Evolutionary conservation across 1,139 yeast species (phyloP), one percentile per base, ranked within the genome.

Genomic region (Magnusiomyces suaveolens): DNA sequence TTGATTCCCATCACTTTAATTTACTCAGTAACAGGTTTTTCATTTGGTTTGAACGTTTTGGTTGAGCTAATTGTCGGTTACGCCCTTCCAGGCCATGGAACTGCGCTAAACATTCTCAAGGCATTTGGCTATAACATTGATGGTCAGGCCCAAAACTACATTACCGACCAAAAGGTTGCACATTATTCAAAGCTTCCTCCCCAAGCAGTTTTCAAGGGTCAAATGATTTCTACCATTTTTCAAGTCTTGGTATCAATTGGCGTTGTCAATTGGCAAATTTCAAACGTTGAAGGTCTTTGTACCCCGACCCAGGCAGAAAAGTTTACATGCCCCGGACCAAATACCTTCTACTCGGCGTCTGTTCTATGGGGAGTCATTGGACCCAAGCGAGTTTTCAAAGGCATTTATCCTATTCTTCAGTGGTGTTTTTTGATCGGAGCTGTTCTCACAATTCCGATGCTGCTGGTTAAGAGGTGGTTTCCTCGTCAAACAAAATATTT

Each of bases 151-250:
- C 80, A 79, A 52, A 73, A 72, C 63, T 82, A 76, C 66, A 71
- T 80, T 50, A 64, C 77, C 3, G 79, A 79, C 62, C 80, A 79
- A 67, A 82, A 82, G 65, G 63, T 75, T 71, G 85, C 79, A 1
- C 87, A 81, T 66, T 82, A 82, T 63, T 70, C 78, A 24, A 79
- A 77, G 58, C 65, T 82, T 49, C 82, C 86, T 14, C 87, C 87
- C 46, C 69, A 81, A 59, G 78, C 86, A 0, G 66, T 82, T 57
- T 82, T 81, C 71, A 73, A 84, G 60, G 76, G 78, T 32, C 87
- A 82, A 67, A 63, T 81, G 57, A 58, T 80, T 36, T 75, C 82
- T 21, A 62, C 63, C 10, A 43, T 70, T 32, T 54, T 64, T 46
- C 65, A 65, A 52, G 60, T 66, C 21, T 64, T 82, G 57, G 77